These are phyloP conservation scores for Abrus pulchellus DNA, from an alignment of 306 rosid genomes.

Conservation along the genomic window DNA sequence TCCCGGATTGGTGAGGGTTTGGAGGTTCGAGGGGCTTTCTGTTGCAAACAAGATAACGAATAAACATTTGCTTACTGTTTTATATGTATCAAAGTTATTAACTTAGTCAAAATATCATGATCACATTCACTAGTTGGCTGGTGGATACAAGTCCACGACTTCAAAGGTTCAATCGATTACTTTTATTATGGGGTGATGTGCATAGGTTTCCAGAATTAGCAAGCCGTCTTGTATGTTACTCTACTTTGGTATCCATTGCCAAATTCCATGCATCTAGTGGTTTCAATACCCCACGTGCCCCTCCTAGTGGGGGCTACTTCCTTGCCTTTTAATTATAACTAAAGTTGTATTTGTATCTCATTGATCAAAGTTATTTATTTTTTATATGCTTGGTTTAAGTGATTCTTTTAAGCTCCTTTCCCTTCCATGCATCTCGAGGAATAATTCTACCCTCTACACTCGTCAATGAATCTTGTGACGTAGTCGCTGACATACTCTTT, in stretches of 20 bases:
- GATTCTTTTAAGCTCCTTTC: slow-evolving; percentile 42
- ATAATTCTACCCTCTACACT: slow-evolving; percentile 24
- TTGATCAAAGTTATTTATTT: slow-evolving; percentile 32
- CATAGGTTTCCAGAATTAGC: slow-evolving; percentile 65
- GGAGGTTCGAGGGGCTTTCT: slow-evolving; percentile 36
- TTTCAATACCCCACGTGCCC: slow-evolving; percentile 75
- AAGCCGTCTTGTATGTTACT: slow-evolving; percentile 43
- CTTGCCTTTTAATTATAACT: not conserved
- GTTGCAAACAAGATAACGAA: slow-evolving; percentile 41
- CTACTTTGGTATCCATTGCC: slow-evolving; percentile 41
- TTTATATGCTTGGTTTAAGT: slow-evolving; percentile 28
- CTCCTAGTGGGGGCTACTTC: slow-evolving; percentile 34
- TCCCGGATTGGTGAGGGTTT: slow-evolving; percentile 37
- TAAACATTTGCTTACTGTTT: slow-evolving; percentile 53
- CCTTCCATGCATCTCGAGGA: slow-evolving; percentile 76
- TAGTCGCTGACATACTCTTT: slow-evolving; percentile 7
- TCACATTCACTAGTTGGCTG: slow-evolving; percentile 45
- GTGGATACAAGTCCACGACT: slow-evolving; percentile 64
- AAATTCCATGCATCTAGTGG: slow-evolving; percentile 66
- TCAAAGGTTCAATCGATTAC: slow-evolving; percentile 35
- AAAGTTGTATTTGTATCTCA: slow-evolving; percentile 61
- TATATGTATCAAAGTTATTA: slow-evolving; percentile 42
- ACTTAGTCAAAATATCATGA: slow-evolving; percentile 64
- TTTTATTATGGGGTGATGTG: slow-evolving; percentile 29
- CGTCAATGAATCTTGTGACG: slow-evolving; percentile 23